Percentiles rank a stretch among this genome's conserved stretches.
These are phyloP conservation scores for Boechera divaricarpa DNA, from an alignment of 345 rosid species.

Conservation along the genomic window DNA sequence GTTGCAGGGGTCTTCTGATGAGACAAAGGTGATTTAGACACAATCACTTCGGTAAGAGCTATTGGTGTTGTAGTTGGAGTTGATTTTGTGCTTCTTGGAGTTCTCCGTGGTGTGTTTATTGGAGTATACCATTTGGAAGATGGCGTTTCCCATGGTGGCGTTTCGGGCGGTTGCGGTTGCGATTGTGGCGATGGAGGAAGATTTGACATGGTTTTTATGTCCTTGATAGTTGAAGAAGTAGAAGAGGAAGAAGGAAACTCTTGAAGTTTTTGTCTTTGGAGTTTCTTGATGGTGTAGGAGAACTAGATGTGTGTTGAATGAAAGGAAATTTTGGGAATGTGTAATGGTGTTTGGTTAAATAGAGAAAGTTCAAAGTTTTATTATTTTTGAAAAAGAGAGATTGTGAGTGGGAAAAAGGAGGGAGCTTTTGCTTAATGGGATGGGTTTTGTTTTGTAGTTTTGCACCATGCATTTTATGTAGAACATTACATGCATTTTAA, in stretches of 20 bases:
- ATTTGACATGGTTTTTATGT: conserved; percentile 45
- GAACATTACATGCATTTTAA: conserved; percentile 29
- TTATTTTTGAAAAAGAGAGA: conserved; percentile 18
- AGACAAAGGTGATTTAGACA: conserved; percentile 51
- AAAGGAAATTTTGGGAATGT: conserved; percentile 44
- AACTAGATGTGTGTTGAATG: conserved; percentile 40
- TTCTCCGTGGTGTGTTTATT: conserved; percentile 46
- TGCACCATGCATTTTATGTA: conserved; percentile 55
- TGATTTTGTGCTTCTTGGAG: conserved; percentile 41
- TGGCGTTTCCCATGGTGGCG: conserved; percentile 49
- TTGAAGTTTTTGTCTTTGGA: background rate
- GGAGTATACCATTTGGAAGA: conserved; percentile 46
- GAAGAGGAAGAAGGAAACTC: conserved; percentile 26
- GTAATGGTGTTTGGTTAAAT: conserved; percentile 45
- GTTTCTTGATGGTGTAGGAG: conserved; percentile 21
- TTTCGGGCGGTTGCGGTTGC: conserved; percentile 35
- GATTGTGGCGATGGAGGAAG: conserved; percentile 44
- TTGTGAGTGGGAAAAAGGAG: conserved; percentile 41
- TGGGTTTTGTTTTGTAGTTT: conserved; percentile 48
- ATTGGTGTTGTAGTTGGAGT: conserved; percentile 41
- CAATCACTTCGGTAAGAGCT: conserved; percentile 48
- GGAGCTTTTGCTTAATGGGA: conserved; percentile 48
- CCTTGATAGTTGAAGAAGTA: conserved; percentile 26
- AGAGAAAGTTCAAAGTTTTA: conserved; percentile 51
- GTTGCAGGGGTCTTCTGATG: conserved; percentile 31